Conservation (phyloP, 1,139 yeast genomes). For the Nakaseomyces sp. region DNA sequence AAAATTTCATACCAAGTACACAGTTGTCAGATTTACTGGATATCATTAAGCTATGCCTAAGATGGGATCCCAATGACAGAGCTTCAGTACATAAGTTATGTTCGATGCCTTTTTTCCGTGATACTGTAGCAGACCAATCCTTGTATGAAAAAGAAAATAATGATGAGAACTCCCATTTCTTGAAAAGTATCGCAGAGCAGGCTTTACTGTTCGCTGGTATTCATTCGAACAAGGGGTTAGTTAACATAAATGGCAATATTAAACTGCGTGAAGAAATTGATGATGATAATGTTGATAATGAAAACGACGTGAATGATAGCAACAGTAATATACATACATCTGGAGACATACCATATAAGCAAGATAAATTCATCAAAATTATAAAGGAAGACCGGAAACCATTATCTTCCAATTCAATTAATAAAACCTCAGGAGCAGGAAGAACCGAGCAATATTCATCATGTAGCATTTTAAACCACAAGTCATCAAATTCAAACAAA, state of each 20-base stretch:
- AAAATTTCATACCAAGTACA: constrained; percentile 33
- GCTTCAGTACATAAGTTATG: constrained; percentile 41
- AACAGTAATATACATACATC: not conserved
- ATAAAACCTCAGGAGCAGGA: not conserved
- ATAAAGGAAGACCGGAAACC: not conserved
- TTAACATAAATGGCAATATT: not conserved
- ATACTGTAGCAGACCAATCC: constrained; percentile 31
- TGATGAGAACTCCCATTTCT: constrained; percentile 3
- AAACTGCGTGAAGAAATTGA: constrained; percentile 5
- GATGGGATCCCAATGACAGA: constrained; percentile 58
- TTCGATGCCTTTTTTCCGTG: constrained; percentile 45
- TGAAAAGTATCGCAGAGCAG: constrained; percentile 19
- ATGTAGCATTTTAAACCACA: not conserved
- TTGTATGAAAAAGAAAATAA: constrained; percentile 2
- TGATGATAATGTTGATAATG: not conserved
- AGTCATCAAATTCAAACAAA: not conserved
- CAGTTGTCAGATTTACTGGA: constrained; percentile 38
- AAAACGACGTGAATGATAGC: not conserved
- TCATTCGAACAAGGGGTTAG: not conserved
- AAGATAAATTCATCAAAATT: not conserved
- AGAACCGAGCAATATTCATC: not conserved
- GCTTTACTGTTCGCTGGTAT: constrained; percentile 25
- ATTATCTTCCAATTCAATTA: not conserved
- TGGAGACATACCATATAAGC: not conserved
- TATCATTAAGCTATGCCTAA: constrained; percentile 48